Evolutionary conservation across 2,329 filamentous ascomycete genomes (phyloP).

Genomic region (Paecilomyces sp.): DNA sequence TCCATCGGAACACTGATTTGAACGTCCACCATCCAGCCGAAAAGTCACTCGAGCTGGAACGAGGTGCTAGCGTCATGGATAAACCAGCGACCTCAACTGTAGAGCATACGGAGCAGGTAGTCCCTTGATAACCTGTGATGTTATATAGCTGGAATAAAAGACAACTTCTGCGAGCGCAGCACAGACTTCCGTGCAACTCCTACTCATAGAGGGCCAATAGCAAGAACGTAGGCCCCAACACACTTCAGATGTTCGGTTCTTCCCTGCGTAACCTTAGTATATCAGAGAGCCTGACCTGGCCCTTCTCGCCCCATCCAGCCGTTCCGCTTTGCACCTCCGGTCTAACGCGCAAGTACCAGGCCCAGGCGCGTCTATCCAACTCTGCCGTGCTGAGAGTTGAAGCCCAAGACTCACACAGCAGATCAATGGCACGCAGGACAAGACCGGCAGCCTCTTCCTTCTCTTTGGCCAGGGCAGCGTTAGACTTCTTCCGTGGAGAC

Average conservation of each 20-base stretch:
- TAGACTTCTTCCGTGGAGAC: slow-evolving; percentile 41
- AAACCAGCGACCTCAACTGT: background rate
- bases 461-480: slow-evolving; percentile 48
- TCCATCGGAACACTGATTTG: slow-evolving; percentile 14
- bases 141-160: background rate
- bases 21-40: slow-evolving; percentile 8
- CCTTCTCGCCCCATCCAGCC: slow-evolving; percentile 79
- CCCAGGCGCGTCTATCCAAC: slow-evolving; percentile 69
- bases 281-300: slow-evolving; percentile 56
- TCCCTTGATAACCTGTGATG: background rate
- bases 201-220: too few species aligned
- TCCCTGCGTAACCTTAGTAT: slow-evolving; percentile 45
- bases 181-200: too few species aligned
- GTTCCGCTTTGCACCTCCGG: slow-evolving; percentile 69
- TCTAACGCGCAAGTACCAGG: slow-evolving; percentile 70
- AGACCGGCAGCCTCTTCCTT: slow-evolving; percentile 63
- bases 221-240: too few species aligned
- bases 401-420: slow-evolving; percentile 69
- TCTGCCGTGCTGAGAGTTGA: slow-evolving; percentile 56
- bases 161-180: slow-evolving; percentile 3
- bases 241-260: background rate
- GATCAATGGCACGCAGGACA: slow-evolving; percentile 62
- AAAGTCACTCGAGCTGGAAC: slow-evolving; percentile 11
- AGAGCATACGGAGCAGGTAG: background rate
- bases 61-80: background rate